Base-by-base conservation (phyloP, 768 basidiomycete species). In the Serendipita sp. region DNA sequence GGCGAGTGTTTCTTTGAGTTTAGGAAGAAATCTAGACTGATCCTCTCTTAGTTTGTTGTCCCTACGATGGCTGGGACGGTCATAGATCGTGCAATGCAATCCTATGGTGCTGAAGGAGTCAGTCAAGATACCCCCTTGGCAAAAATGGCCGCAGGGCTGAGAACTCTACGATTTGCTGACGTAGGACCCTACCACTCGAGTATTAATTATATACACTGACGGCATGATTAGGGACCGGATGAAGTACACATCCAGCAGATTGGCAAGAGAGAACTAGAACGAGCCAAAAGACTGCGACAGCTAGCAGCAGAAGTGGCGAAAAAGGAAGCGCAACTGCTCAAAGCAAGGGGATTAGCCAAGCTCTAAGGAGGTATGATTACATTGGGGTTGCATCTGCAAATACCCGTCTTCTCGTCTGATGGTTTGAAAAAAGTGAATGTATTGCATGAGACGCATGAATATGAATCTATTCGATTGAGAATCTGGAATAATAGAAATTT, bases 241-340 rank as follows among this genome's bases (percentile, higher is more conserved):
- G 74, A 90, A 81, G 91, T 96, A 2, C 94, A 98, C 75, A 86
- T 96, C 63, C 91, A 94, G 73, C 94, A 98, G 75, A 88, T 98
- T 48, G 95, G 94, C 7, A 86, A 87, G 71, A 78, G 85, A 51
- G 95, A 97, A 75, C 78, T 97, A 68, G 88, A 82, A 75, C 84
- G 91, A 30, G 90, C 85, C 1, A 81, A 82, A 0, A 78, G 67
- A 11, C 75, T 96, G 2, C 78, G 74, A 30, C 77, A 80, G 71
- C 82, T 80, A 66, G 75, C 79, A 3, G 76, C 75, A 11, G 83
- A 82, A 66, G 71, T 80, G 51, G 81, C 80, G 73, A 78, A 78
- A 75, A 87, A 78, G 72, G 85, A 91, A 72, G 77, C 74, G n/a
- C 77, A 70, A 3, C 71, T 89, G 46, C 65, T 67, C 38, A 63